Evolutionary conservation across 1,284 basidiomycete genomes (phyloP), one percentile per base, ranked within the genome.

Genomic region (Sanguinoderma infundibulare): DNA sequence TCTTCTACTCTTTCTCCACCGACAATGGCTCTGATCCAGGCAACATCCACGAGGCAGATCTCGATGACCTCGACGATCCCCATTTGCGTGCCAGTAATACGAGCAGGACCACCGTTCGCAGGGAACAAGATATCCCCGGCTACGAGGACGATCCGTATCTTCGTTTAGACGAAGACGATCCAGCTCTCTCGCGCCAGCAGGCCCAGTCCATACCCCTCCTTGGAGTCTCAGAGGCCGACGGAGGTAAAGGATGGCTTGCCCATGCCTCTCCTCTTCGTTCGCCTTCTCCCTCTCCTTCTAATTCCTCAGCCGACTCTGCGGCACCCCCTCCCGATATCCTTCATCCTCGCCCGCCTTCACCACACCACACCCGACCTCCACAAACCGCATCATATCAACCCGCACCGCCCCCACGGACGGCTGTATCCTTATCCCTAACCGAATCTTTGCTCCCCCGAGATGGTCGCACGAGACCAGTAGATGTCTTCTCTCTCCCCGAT

Each of bases 1-100:
- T 92, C 72, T 92, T 92, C 80, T 92, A 89, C 80, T 91, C 90
- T 17, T 92, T 92, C 73, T 87, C 87, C 50, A 90, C 88, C 67
- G 87, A 90, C 75, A 81, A 86, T 61, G 88, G 81, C 61, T 89
- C 87, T 69, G 84, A 82, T 70, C 77, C 76, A 69, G 83, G 80
- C 66, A 77, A 80, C 69, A 72, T 75, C 57, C 68, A 77, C 63
- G 79, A 82, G 66, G 78, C 77, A 40, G 83, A 86, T 69, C 77
- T 90, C 53, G 88, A 90, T 72, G 90, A 92, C 78, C 69, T 83
- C 40, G 87, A 89, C 71, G 90, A 91, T 73, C 87, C 89, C 5
- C 90, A 91, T 77, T 75, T 91, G 42, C 78, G 83, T 58, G 76
- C 77, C 22, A 85, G 80, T 63, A 78, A 70, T 34, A 77, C 66